Evolutionary conservation across 495 filamentous ascomycete species (phyloP).

Genomic region (Geoglossum glabrum): DNA sequence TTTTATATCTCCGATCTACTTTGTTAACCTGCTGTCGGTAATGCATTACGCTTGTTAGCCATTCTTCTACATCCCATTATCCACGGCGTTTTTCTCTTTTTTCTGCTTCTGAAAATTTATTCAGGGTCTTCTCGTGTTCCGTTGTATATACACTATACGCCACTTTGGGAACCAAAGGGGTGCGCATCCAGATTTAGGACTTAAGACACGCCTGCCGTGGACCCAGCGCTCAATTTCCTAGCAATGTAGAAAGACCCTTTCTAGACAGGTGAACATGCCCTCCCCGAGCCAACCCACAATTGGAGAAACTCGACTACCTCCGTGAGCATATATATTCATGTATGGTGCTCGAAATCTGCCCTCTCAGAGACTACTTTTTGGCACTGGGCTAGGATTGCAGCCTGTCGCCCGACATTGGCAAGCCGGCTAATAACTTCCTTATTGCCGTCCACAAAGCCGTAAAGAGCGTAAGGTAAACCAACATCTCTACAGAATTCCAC

Average conservation of each 20-base stretch:
- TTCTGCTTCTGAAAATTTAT: not conserved
- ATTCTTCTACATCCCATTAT: not conserved
- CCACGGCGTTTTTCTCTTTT: not conserved
- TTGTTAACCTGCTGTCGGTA: not conserved
- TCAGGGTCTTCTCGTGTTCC: not conserved
- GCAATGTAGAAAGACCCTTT: not conserved
- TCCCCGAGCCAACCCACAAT: conserved; percentile 3
- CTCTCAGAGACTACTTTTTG: conserved; percentile 34
- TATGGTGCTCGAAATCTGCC: not conserved
- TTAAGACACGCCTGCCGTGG: not conserved
- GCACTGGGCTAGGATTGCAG: conserved; percentile 71
- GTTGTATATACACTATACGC: not conserved
- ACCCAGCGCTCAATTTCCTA: not conserved
- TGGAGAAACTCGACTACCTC: not conserved
- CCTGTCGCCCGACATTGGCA: conserved; percentile 73
- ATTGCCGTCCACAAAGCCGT: conserved; percentile 86
- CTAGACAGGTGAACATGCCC: not conserved
- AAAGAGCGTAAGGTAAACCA: conserved; percentile 81
- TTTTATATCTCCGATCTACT: not conserved
- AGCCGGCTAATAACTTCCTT: conserved; percentile 68
- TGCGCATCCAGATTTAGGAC: not conserved
- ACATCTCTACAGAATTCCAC: conserved; percentile 81
- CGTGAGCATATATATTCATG: not conserved
- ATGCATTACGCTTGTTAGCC: not conserved
- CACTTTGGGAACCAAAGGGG: not conserved